phyloP scores from a whole-genome alignment of 164 flowering plant species.

The Nymphaea colorata region DNA sequence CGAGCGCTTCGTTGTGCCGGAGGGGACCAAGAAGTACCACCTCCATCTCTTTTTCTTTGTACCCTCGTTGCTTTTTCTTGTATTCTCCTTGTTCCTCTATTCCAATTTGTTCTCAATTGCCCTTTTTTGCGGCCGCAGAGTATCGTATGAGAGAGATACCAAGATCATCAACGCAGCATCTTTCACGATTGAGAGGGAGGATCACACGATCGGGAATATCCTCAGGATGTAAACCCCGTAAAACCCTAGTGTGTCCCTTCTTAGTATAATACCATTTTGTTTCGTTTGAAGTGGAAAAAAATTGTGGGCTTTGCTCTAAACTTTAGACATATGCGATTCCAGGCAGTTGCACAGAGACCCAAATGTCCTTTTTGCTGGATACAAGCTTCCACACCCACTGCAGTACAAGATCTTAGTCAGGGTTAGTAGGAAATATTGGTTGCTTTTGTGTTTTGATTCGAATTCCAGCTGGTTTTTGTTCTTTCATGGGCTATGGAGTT shows the following conservation, averaged over 20 bases:
- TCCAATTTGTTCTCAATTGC: neutral
- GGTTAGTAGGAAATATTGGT: slow-evolving; percentile 32
- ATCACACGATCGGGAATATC: slow-evolving; percentile 90
- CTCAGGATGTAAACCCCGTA: slow-evolving; percentile 63
- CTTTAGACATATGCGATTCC: slow-evolving; percentile 1
- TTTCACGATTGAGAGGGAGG: slow-evolving; percentile 89
- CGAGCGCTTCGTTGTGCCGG: slow-evolving; percentile 90
- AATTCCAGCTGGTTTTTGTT: neutral
- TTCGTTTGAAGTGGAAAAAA: neutral
- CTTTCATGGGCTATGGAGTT: neutral
- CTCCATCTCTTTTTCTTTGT: slow-evolving; percentile 2
- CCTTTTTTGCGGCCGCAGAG: slow-evolving; percentile 26
- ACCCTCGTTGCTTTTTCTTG: neutral
- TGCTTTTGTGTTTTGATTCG: neutral
- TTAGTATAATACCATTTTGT: neutral
- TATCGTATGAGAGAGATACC: slow-evolving; percentile 96
- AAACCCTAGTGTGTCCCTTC: neutral
- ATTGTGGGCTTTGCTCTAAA: neutral
- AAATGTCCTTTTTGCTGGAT: slow-evolving; percentile 86
- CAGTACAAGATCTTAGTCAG: slow-evolving; percentile 90
- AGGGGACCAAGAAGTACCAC: slow-evolving; percentile 77
- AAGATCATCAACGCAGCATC: slow-evolving; percentile 96
- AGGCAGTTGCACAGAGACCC: slow-evolving; percentile 95
- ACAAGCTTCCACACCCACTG: slow-evolving; percentile 97
- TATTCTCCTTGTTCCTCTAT: too few species aligned